Percentiles rank a stretch among this genome's conserved stretches.
These are phyloP conservation scores for Pseudogymnoascus sp. DNA, from an alignment of 2,329 filamentous ascomycete species.

Conservation along the genomic window DNA sequence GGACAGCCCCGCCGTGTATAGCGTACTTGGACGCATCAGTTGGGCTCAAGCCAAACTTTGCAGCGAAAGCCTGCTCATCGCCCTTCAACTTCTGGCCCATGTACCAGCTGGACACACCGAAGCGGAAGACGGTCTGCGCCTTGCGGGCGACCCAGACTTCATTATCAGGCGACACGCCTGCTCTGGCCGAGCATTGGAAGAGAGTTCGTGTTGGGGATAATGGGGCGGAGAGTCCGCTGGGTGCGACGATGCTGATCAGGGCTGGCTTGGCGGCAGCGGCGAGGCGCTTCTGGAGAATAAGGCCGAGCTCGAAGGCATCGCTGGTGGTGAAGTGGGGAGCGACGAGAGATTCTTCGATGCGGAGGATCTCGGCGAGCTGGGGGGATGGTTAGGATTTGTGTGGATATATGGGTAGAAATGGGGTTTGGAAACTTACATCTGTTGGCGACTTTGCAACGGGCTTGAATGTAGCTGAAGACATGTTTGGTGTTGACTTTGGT, in stretches of 20 bases:
- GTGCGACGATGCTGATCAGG: slow-evolving; percentile 55
- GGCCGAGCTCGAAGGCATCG: slow-evolving; percentile 58
- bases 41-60: slow-evolving; percentile 54
- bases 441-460: not conserved
- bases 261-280: slow-evolving; percentile 45
- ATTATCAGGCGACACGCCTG: slow-evolving; percentile 63
- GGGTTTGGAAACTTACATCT: not conserved
- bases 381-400: not conserved
- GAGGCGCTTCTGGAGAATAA: slow-evolving; percentile 55
- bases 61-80: slow-evolving; percentile 56
- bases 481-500: slow-evolving; percentile 1
- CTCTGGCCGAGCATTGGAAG: slow-evolving; percentile 61
- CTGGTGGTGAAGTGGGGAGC: slow-evolving; percentile 47
- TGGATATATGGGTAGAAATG: not conserved
- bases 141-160: slow-evolving; percentile 65
- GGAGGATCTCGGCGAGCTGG: slow-evolving; percentile 26
- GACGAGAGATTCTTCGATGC: slow-evolving; percentile 24
- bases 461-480: not conserved
- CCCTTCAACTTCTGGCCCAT: slow-evolving; percentile 59
- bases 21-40: slow-evolving; percentile 55
- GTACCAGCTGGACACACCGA: slow-evolving; percentile 61
- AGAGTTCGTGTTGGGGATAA: slow-evolving; percentile 45
- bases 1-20: slow-evolving; percentile 70
- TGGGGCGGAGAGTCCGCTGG: not conserved
- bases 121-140: slow-evolving; percentile 62